Conservation (phyloP, 148 eudicot genomes). For the Fagopyrum esculentum region DNA sequence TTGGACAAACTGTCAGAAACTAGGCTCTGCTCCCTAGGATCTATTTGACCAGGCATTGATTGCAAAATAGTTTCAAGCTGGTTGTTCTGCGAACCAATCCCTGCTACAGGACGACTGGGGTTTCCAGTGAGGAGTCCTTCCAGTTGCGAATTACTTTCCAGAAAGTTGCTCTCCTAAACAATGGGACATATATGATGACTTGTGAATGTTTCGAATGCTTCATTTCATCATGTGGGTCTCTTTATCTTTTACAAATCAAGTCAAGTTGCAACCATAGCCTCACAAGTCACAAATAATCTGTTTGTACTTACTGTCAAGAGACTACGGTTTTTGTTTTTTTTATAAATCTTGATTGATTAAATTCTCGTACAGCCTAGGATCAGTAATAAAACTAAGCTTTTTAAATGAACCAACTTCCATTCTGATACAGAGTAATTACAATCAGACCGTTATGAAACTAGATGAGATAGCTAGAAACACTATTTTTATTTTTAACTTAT, state of each 20-base stretch:
- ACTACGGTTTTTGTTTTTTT: neutral
- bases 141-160: conserved; percentile 27
- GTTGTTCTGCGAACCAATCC: conserved; percentile 21
- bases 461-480: neutral
- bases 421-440: neutral
- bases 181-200: neutral
- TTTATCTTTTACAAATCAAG: conserved; percentile 5
- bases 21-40: conserved; percentile 18
- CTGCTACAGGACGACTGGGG: conserved; percentile 22
- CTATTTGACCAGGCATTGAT: conserved; percentile 24
- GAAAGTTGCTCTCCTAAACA: conserved; percentile 31
- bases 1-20: conserved; percentile 20
- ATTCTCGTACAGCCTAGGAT: too few relatives aligned
- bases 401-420: neutral
- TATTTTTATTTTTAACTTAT: neutral
- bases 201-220: neutral
- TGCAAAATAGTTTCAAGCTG: conserved; percentile 17
- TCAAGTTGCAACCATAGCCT: conserved; percentile 5
- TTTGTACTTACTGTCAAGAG: neutral
- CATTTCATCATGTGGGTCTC: neutral
- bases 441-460: neutral
- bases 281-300: neutral
- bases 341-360: neutral
- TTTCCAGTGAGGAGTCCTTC: conserved; percentile 22
- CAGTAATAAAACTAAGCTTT: too few relatives aligned